A percentile compares a stretch with the other conserved stretches of the same genome.
Conservation (phyloP, 345 rosid genomes). For the Lumnitzera littorea region DNA sequence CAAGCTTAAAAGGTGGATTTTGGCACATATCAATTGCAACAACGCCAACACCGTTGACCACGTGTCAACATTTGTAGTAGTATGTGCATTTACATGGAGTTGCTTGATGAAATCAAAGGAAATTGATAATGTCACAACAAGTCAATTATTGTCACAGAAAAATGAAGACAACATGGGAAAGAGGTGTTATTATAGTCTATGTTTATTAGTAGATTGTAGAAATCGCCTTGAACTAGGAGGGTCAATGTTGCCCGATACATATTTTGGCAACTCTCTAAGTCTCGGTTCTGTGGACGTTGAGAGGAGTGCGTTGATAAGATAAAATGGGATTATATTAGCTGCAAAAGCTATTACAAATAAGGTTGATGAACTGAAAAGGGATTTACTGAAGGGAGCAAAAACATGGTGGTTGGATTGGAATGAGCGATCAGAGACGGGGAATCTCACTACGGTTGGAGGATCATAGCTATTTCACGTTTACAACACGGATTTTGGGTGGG, state of each 20-base stretch:
- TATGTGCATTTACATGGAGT: neutral
- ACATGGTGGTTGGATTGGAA: neutral
- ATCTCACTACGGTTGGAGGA: neutral
- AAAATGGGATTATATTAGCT: neutral
- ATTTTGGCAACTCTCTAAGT: neutral
- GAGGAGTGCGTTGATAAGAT: neutral
- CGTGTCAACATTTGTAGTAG: neutral
- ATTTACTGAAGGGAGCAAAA: neutral
- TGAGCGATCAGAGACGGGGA: neutral
- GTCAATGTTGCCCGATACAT: neutral
- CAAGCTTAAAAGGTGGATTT: neutral
- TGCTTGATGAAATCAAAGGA: neutral
- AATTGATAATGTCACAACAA: neutral
- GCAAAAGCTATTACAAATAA: neutral
- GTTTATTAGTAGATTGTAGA: neutral
- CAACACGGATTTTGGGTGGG: slow-evolving; percentile 5
- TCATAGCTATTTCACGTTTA: neutral
- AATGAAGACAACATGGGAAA: neutral
- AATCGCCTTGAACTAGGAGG: neutral
- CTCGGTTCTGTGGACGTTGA: neutral
- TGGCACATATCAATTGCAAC: neutral
- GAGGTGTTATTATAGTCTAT: neutral
- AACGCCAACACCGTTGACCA: neutral
- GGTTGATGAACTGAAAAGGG: neutral
- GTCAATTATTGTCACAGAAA: neutral